Percentiles rank a stretch among this genome's conserved stretches.
These are phyloP conservation scores for Kodamaea restingae DNA, from an alignment of 805 yeast species.

Conservation along the genomic window DNA sequence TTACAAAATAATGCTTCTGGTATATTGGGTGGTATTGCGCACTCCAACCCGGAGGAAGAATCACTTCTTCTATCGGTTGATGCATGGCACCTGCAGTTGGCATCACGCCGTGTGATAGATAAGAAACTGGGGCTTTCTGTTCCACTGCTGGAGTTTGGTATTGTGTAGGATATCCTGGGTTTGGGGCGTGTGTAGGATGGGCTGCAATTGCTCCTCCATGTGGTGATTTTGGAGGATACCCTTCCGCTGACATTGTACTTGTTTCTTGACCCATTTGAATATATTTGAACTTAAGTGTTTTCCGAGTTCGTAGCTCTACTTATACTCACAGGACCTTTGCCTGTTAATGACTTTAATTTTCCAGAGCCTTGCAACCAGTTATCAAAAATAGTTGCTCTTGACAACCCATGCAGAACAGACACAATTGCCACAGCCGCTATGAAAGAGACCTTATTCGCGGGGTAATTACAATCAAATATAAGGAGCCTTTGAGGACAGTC, in stretches of 20 bases:
- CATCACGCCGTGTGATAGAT: no score
- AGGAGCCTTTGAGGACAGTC: no score
- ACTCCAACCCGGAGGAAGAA: constrained; percentile 29
- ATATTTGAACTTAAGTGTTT: no score
- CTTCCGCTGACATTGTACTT: neutral
- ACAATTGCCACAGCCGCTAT: neutral
- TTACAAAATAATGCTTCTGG: constrained; percentile 23
- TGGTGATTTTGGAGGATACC: no score
- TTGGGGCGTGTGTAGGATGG: no score
- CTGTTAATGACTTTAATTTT: neutral
- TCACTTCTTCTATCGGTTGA: neutral
- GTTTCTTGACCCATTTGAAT: constrained; percentile 1
- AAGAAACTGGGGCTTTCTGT: neutral
- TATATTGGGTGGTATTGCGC: constrained; percentile 35
- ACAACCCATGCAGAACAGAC: neutral
- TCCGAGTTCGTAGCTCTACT: neutral
- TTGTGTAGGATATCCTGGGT: no score
- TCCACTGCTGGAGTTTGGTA: no score
- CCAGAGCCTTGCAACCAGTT: neutral
- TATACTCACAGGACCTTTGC: neutral
- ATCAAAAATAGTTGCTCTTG: neutral
- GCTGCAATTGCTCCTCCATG: no score
- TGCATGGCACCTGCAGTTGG: no score
- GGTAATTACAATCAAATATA: no score
- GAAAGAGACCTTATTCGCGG: no score